Evolutionary conservation across 2,329 filamentous ascomycete species (phyloP), one percentile per base, ranked within the genome.

Genomic region (Sporothrix euskadiensis): DNA sequence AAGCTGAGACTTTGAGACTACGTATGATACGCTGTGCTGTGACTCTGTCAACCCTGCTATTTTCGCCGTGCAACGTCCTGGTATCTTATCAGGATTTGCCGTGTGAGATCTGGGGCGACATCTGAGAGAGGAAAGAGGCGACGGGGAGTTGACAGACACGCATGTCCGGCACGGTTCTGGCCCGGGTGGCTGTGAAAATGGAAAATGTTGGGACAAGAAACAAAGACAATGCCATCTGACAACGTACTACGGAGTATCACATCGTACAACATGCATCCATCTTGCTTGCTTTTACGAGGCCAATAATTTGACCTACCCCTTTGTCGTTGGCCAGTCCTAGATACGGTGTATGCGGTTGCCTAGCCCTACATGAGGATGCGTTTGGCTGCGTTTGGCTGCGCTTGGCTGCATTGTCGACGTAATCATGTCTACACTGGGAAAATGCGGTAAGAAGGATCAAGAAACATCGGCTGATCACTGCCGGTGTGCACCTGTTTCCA

Each of bases 111-210:
- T 68, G 63, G 59, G 59, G 26, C 10, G 16, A 30, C 61, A 26
- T 65, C 35, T 19, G 41, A 32, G 16, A 39, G 35, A 14, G 3
- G 5, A 14, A 26, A 32, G 16, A 39, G 35, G 30, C 26, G 5
- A 14, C 30, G 39, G 30, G 6, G 57, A 61, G 14, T 22, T 14
- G 12, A 56, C 32, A 61, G 12, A 26, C 59, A 26, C n/a, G 39
- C 61, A 22, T 10, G 22, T 22, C 39, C 61, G 63, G 63, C 63
- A 35, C 16, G 44, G 16, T 4, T 49, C 63, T 68, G 63, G 44
- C 12, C 63, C 47, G 65, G 12, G 65, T 69, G 65, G 65, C 65
- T 69, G 47, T 69, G 47, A 52, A 52, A 30, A 54, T n/a, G 39
- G 47, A 52, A 52, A 30, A 54, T n/a, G 39, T 8, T 47, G 39